Conservation (phyloP, 495 filamentous ascomycete genomes). For the Penicillium manginii region DNA sequence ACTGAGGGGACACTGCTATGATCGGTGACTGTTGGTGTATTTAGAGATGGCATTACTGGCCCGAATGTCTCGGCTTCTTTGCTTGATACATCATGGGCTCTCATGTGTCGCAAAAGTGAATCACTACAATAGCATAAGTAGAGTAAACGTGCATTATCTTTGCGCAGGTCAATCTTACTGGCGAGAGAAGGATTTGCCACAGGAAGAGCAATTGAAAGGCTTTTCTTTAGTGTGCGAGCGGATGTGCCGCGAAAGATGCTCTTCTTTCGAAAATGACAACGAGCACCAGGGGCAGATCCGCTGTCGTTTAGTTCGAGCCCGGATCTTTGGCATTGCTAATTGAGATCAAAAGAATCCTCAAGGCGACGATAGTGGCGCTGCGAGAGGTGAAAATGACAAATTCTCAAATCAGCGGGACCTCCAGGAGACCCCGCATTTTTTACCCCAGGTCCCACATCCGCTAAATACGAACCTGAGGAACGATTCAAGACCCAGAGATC, state of each 20-base stretch:
- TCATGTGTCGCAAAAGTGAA: constrained; percentile 27
- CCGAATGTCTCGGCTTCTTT: background rate
- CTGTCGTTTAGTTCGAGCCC: constrained; percentile 8
- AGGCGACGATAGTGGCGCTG: background rate
- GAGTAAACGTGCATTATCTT: background rate
- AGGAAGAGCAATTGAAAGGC: constrained; percentile 33
- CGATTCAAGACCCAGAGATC: too few relatives aligned
- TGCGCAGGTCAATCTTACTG: constrained; percentile 15
- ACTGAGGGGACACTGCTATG: background rate
- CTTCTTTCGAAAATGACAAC: constrained; percentile 31
- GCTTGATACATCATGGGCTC: constrained; percentile 5
- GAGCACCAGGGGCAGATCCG: constrained; percentile 32
- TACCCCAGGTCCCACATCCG: constrained; percentile 1
- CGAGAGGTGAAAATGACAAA: background rate
- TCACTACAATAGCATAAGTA: constrained; percentile 18
- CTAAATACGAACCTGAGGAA: background rate
- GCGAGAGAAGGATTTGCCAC: constrained; percentile 30
- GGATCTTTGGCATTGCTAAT: constrained; percentile 10
- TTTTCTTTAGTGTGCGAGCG: constrained; percentile 40
- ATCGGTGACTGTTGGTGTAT: background rate
- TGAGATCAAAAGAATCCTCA: background rate
- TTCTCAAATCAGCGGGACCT: background rate
- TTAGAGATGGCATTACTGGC: background rate
- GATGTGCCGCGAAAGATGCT: constrained; percentile 36
- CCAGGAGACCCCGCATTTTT: background rate